Conservation (phyloP, 1,284 basidiomycete genomes). For the Moniliophthora roreri region DNA sequence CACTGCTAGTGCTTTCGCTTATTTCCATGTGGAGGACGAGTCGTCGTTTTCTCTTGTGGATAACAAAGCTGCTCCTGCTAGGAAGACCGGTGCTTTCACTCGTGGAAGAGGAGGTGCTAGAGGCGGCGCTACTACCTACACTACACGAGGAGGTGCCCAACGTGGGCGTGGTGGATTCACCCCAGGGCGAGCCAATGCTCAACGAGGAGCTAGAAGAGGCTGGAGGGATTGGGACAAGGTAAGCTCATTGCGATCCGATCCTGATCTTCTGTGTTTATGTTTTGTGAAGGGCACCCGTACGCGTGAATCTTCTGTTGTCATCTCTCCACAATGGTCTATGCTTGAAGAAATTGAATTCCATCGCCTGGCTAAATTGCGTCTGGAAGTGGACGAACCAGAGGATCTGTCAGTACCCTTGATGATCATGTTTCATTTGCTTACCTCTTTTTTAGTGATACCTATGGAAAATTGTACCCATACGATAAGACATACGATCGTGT, state of each 20-base stretch:
- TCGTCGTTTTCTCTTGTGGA: slow-evolving; percentile 97
- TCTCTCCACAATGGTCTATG: slow-evolving; percentile 91
- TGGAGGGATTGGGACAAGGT: slow-evolving; percentile 98
- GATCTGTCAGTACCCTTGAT: slow-evolving; percentile 63
- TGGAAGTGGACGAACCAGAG: slow-evolving; percentile 91
- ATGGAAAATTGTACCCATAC: slow-evolving; percentile 91
- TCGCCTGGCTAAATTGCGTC: slow-evolving; percentile 86
- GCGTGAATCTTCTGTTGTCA: slow-evolving; percentile 93
- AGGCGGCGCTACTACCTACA: slow-evolving; percentile 44
- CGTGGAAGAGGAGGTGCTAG: slow-evolving; percentile 54
- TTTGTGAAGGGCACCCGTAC: slow-evolving; percentile 74
- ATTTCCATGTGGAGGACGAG: slow-evolving; percentile 99
- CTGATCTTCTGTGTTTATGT: slow-evolving; percentile 8
- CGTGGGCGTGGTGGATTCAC: slow-evolving; percentile 44
- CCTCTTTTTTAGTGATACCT: slow-evolving; percentile 64
- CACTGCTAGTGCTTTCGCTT: slow-evolving; percentile 91
- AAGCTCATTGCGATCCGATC: slow-evolving; percentile 16
- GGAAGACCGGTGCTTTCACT: slow-evolving; percentile 61
- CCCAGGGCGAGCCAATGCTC: slow-evolving; percentile 33
- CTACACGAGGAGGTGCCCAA: slow-evolving; percentile 41
- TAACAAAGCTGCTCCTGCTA: slow-evolving; percentile 68
- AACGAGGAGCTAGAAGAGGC: slow-evolving; percentile 71
- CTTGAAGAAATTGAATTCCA: slow-evolving; percentile 98
- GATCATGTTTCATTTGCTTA: slow-evolving; percentile 12
- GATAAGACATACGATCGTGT: slow-evolving; percentile 96